Base-by-base conservation (phyloP, 208 protist genomes). In the Crithidia thermophila region DNA sequence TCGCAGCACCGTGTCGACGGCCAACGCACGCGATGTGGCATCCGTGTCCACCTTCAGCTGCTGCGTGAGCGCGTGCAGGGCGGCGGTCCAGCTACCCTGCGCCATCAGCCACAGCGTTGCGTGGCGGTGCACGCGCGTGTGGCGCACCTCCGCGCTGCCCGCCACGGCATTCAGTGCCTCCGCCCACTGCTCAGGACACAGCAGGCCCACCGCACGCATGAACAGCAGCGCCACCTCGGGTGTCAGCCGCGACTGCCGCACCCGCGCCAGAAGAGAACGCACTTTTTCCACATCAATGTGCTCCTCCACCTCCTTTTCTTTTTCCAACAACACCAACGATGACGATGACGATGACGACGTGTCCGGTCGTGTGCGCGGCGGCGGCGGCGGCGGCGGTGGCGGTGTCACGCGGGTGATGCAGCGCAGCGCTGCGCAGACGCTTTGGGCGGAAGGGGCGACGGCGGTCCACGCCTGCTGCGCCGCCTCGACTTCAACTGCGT, bases 101-200 rank as follows among this genome's bases (percentile, higher is more conserved):
- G 79, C 84, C 25, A 82, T 60, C 39, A 91, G 27, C 85, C 85
- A 91, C 53, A 84, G 25, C 10, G 42, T 39, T 49, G 57, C 46
- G 14, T 57, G 23, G 31, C 50, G 23, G 30, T 67, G 30, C 27
- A 46, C 11, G 14, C 34, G 37, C 9, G 42, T 39, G 42, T 40
- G 36, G 4, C 30, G 37, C 21, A 52, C 67, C 36, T 67, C 46
- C 0, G 55, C 25, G 27, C 31, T 6, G 10, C 25, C 23, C 31
- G 88, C 62, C 52, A 50, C 20, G 36, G 47, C 27, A n/a, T n/a
- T n/a, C 64, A 90, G 52, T 5, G 87, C 78, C 25, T 33, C 56
- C 34, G 23, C 49, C 87, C 87, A 93, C 31, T 50, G 25, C 25
- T 82, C 59, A 8, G 87, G 79, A 10, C 71, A 77, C 47, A 79